phyloP scores from a whole-genome alignment of 305 asterid genomes.

The Plantago coronopus region DNA sequence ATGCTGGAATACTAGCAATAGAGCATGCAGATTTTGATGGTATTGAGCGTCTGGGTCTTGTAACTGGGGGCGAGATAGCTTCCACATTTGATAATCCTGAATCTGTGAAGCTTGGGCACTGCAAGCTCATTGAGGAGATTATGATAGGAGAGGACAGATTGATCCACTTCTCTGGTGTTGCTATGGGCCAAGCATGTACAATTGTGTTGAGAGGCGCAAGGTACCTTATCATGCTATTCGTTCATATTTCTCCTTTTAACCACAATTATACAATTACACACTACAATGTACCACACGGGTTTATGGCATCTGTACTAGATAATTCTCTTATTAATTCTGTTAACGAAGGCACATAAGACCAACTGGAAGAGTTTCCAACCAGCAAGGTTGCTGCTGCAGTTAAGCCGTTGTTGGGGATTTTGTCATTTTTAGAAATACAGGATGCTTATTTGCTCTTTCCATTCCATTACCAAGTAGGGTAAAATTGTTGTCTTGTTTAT shows the following conservation, averaged over 20 bases:
- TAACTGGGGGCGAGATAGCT: conserved; percentile 94
- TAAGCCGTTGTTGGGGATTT: too few species aligned
- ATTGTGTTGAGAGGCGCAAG: conserved; percentile 94
- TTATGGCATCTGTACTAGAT: too few species aligned
- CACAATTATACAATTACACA: neutral
- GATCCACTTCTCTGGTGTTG: conserved; percentile 91
- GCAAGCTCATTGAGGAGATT: conserved; percentile 88
- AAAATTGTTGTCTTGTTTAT: too few species aligned
- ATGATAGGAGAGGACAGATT: conserved; percentile 95
- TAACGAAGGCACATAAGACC: too few species aligned
- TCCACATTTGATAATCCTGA: conserved; percentile 94
- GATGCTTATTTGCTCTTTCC: too few species aligned
- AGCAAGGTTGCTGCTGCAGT: too few species aligned
- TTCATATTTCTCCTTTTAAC: neutral
- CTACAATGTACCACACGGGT: neutral
- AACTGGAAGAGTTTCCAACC: too few species aligned
- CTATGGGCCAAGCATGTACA: conserved; percentile 93
- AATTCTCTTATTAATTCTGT: too few species aligned
- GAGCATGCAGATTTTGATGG: conserved; percentile 99
- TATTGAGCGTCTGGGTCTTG: conserved; percentile 84
- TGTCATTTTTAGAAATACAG: too few species aligned
- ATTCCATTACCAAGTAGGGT: too few species aligned
- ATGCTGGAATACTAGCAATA: conserved; percentile 83
- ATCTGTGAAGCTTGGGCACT: conserved; percentile 84
- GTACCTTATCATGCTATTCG: conserved; percentile 26